Evolutionary conservation across 2,329 filamentous ascomycete genomes (phyloP).

Genomic region (Botrytis deweyae): DNA sequence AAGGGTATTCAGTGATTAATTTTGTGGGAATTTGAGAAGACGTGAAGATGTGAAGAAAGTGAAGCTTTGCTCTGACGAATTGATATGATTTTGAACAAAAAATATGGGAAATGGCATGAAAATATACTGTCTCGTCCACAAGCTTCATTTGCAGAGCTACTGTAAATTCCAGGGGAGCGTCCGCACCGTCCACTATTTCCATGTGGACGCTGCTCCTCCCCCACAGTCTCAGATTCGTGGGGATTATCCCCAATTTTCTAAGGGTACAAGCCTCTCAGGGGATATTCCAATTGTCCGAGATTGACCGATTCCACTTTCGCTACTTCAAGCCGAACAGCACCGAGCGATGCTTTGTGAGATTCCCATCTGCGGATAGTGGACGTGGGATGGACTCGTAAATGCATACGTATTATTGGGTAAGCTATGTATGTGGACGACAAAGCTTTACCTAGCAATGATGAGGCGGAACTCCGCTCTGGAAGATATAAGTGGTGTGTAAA

Average conservation of each 20-base stretch:
- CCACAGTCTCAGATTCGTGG: not conserved
- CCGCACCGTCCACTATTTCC: not conserved
- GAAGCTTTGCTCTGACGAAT: not conserved
- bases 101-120: not conserved
- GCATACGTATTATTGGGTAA: not conserved
- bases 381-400: not conserved
- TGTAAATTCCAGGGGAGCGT: not conserved
- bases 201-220: constrained; percentile 1
- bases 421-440: not conserved
- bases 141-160: not conserved
- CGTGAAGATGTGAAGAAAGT: not conserved
- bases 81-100: not conserved
- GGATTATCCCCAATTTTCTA: not conserved
- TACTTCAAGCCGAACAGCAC: not conserved
- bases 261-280: not conserved
- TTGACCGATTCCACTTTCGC: not conserved
- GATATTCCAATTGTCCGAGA: not conserved
- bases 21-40: not conserved
- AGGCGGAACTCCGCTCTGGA: not conserved
- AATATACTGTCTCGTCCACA: not conserved
- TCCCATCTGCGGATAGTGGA: not conserved
- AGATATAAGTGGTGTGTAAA: not conserved
- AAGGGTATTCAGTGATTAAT: not conserved
- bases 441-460: not conserved
- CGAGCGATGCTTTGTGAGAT: not conserved